A percentile compares a stretch with the other conserved stretches of the same genome.
Evolutionary conservation across 2,329 filamentous ascomycete species (phyloP).

Genomic region (Gliomastix tumulicola): DNA sequence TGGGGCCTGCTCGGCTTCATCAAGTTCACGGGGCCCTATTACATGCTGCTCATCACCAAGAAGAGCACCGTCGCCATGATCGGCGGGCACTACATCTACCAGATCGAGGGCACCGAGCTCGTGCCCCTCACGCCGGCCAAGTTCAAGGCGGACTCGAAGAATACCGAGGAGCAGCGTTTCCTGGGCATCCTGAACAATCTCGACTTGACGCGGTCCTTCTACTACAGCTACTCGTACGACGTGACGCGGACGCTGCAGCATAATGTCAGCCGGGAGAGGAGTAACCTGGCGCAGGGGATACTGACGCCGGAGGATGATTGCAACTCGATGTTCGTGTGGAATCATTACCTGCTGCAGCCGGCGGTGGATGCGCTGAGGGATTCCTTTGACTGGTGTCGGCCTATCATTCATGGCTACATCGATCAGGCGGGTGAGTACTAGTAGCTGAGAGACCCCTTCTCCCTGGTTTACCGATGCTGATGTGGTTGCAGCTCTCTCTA

Average conservation of each 20-base stretch:
- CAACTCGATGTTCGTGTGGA: slow-evolving; percentile 99
- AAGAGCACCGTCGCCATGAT: slow-evolving; percentile 94
- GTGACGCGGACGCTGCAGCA: slow-evolving; percentile 87
- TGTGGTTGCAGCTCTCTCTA: slow-evolving; percentile 67
- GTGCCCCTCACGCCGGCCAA: slow-evolving; percentile 76
- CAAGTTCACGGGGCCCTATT: slow-evolving; percentile 89
- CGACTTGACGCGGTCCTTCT: slow-evolving; percentile 86
- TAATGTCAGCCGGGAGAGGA: slow-evolving; percentile 78
- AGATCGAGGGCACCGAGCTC: slow-evolving; percentile 88
- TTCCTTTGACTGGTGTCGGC: slow-evolving; percentile 91
- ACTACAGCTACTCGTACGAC: slow-evolving; percentile 98
- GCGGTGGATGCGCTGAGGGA: slow-evolving; percentile 64
- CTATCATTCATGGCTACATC: slow-evolving; percentile 93
- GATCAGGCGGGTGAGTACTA: slow-evolving; percentile 69
- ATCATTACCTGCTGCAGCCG: slow-evolving; percentile 78
- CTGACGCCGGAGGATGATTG: slow-evolving; percentile 56
- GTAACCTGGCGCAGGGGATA: slow-evolving; percentile 58
- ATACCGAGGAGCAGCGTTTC: slow-evolving; percentile 85
- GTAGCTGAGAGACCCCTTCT: too few species aligned
- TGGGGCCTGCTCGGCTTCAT: slow-evolving; percentile 97
- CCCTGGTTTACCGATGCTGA: too few species aligned
- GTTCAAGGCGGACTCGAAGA: slow-evolving; percentile 68
- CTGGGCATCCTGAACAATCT: slow-evolving; percentile 84
- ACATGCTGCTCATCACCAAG: slow-evolving; percentile 96
- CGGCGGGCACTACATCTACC: slow-evolving; percentile 92